Evolutionary conservation across 805 yeast genomes (phyloP), one percentile per base, ranked within the genome.

Genomic region (Saccharomycopsis fermentans): DNA sequence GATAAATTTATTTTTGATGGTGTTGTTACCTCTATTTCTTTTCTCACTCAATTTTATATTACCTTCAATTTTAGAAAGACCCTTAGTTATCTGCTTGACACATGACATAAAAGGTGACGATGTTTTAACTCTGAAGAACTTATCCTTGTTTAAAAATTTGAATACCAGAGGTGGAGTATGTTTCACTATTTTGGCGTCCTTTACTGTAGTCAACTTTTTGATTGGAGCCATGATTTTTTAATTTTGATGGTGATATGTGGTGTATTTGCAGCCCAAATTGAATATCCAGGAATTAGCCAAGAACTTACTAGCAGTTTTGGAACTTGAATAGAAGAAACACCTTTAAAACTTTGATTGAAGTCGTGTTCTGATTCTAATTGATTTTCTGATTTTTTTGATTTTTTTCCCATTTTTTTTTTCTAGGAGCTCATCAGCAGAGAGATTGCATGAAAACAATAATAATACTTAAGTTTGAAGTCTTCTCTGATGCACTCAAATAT

Each of bases 31-130:
- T 24, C 43, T 51, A 34, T 61, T 61, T n/a, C 73, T 71, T 12
- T 73, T 74, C 40, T 73, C 75, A 58, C 76, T 76, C 58, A 74
- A 72, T 62, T 81, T 74, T 53, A 75, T 76, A 11, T 50, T 29
- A 16, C 24, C 48, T 35, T 57, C 58, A 9, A 61, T 57, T 3
- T 16, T 16, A 4, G 68, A 71, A 24, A 89, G 68, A 55, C 76
- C 72, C 65, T 81, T 82, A 47, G 75, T 75, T 1, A 84, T 77
- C 55, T 87, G 76, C 65, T 89, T 89, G 48, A 89, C 65, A 0
- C 87, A 90, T 11, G 92, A 80, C 12, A 88, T 76, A 65, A 76
- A 87, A 2, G 96, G 94, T 3, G 96, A 86, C 1, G 70, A 68
- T 1, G 84, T 70, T 63, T 87, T 86, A 39, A 90, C 74, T 59